Percentiles rank a stretch among this genome's conserved stretches.
Conservation (phyloP, 2,329 filamentous ascomycete genomes). For the Alternaria atra region DNA sequence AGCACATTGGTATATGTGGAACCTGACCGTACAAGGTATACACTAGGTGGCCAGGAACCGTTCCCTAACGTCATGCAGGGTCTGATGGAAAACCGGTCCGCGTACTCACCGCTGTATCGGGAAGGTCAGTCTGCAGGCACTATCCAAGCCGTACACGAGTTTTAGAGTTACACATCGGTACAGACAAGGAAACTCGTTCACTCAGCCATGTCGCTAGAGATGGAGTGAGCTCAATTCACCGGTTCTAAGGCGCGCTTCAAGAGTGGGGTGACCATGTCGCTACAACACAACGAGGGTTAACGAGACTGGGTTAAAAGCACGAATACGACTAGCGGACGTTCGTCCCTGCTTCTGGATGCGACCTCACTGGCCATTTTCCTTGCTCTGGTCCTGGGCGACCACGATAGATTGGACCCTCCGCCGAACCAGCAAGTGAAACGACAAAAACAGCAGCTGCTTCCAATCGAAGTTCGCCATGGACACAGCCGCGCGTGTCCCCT, state of each 20-base stretch:
- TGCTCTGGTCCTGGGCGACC: not conserved
- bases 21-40: not conserved
- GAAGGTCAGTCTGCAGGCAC: not conserved
- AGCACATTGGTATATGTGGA: not conserved
- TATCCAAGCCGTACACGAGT: not conserved
- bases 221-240: not conserved
- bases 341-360: not conserved
- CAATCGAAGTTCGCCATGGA: not conserved
- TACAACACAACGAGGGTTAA: not conserved
- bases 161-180: not conserved
- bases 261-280: not conserved
- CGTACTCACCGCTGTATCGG: constrained; percentile 1
- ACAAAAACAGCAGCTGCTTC: not conserved
- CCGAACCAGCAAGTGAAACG: not conserved
- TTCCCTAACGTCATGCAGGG: not conserved
- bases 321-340: not conserved
- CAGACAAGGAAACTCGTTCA: not conserved
- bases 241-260: not conserved
- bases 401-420: not conserved
- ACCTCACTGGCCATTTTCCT: not conserved
- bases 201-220: not conserved
- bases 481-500: not conserved
- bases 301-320: not conserved
- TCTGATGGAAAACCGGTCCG: not conserved
- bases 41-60: not conserved